These are phyloP conservation scores for Mortierella sp. DNA, from an alignment of 371 early-diverging fungal genomes.

Conservation along the genomic window DNA sequence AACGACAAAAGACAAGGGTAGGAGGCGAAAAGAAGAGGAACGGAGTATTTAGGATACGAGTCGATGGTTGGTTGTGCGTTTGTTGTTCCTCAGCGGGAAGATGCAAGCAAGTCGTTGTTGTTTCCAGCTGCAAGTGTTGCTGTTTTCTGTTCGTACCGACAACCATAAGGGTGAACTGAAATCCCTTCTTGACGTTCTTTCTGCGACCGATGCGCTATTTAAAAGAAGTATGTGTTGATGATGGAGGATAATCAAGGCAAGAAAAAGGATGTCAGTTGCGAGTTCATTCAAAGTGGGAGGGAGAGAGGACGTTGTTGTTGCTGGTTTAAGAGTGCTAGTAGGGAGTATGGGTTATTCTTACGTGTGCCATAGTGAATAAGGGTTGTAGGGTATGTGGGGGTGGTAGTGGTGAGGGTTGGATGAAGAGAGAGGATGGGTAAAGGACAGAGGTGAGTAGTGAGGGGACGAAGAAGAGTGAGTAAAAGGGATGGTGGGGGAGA, in stretches of 20 bases:
- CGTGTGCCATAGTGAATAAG: constrained; percentile 16
- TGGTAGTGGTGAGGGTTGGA: background rate
- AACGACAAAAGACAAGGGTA: background rate
- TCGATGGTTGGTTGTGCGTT: background rate
- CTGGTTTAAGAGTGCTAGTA: background rate
- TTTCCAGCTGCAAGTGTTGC: background rate
- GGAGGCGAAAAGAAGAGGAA: constrained; percentile 4
- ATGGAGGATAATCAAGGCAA: background rate
- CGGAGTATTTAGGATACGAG: background rate
- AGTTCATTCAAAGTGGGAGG: background rate
- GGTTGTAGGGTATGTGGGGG: constrained; percentile 9
- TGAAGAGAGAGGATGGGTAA: background rate
- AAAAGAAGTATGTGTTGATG: background rate
- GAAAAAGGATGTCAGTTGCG: background rate
- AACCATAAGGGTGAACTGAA: constrained; percentile 97
- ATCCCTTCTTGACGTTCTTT: constrained; percentile 97
- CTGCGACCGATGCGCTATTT: constrained; percentile 76
- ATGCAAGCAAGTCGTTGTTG: background rate
- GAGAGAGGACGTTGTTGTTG: background rate
- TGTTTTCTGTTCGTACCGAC: constrained; percentile 78
- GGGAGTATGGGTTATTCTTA: background rate
- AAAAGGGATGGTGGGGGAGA: background rate
- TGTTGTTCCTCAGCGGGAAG: background rate
- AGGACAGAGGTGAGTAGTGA: constrained; percentile 14
- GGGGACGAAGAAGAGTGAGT: constrained; percentile 7